A percentile compares a stretch with the other conserved stretches of the same genome.
phyloP scores from a whole-genome alignment of 106 monocot genomes.

The Hemerocallis citrina region DNA sequence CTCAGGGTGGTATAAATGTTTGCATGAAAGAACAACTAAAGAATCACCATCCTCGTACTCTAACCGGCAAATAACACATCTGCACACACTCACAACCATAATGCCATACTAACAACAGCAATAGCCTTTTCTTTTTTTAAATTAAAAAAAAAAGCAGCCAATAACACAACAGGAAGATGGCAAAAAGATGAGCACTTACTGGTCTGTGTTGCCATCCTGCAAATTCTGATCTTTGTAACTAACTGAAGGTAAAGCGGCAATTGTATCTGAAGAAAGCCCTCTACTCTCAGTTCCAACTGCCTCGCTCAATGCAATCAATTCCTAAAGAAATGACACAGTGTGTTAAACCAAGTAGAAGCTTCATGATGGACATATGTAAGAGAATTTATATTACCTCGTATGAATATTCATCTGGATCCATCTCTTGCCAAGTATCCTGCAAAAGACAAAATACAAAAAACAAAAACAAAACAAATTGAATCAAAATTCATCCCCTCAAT shows the following conservation, averaged over 20 bases:
- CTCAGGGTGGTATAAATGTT: slow-evolving; percentile 83
- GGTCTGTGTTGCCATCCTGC: slow-evolving; percentile 51
- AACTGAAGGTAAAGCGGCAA: slow-evolving; percentile 79
- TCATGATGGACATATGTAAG: background rate
- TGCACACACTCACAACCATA: slow-evolving; percentile 11
- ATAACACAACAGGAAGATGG: background rate
- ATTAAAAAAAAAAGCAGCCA: too few species aligned
- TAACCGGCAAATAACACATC: slow-evolving; percentile 92
- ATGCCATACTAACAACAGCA: background rate
- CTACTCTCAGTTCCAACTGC: slow-evolving; percentile 85
- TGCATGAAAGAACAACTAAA: slow-evolving; percentile 75
- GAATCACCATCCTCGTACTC: slow-evolving; percentile 83
- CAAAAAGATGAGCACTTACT: slow-evolving; percentile 36
- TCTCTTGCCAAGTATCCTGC: slow-evolving; percentile 82
- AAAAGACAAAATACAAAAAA: background rate
- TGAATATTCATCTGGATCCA: slow-evolving; percentile 91
- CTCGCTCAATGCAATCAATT: slow-evolving; percentile 85
- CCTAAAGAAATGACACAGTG: slow-evolving; percentile 23
- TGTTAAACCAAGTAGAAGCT: background rate
- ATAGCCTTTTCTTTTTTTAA: too few species aligned
- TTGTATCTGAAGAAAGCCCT: slow-evolving; percentile 74
- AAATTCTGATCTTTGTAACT: slow-evolving; percentile 45
- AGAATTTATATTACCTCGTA: slow-evolving; percentile 62
- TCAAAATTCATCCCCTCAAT: too few species aligned
- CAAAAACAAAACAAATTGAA: background rate